Evolutionary conservation across 257 asterid species (phyloP).

Genomic region (Schizonepeta tenuifolia): DNA sequence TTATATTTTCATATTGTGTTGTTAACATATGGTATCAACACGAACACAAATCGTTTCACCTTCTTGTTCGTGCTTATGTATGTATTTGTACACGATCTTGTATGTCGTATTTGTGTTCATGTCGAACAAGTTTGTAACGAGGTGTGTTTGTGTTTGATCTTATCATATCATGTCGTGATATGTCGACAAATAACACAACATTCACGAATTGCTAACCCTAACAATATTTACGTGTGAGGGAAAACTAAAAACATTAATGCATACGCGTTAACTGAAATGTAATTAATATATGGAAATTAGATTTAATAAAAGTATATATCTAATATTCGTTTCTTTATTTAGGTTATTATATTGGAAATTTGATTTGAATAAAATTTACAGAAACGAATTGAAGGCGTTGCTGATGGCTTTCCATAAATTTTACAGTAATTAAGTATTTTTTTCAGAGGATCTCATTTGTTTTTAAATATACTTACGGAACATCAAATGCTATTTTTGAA

Average conservation of each 20-base stretch:
- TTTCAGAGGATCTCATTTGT: too few species aligned
- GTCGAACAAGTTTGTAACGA: too few species aligned
- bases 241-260: not conserved
- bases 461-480: constrained; percentile 16
- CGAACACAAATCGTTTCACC: too few species aligned
- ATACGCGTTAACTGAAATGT: not conserved
- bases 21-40: too few species aligned
- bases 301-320: not conserved
- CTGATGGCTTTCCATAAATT: constrained; percentile 4
- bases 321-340: not conserved
- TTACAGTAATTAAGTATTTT: not conserved
- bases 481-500: constrained; percentile 18
- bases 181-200: too few species aligned
- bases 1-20: too few species aligned
- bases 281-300: not conserved
- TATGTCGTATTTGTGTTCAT: too few species aligned
- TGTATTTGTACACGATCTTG: too few species aligned
- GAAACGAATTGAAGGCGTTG: not conserved
- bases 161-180: too few species aligned
- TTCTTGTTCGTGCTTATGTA: too few species aligned
- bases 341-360: not conserved
- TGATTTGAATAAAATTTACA: not conserved
- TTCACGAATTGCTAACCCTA: too few species aligned
- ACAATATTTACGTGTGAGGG: not conserved
- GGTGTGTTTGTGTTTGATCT: too few species aligned